A percentile compares a stretch with the other conserved stretches of the same genome.
Evolutionary conservation across 148 eudicot species (phyloP).

Genomic region (Oxyria digyna): DNA sequence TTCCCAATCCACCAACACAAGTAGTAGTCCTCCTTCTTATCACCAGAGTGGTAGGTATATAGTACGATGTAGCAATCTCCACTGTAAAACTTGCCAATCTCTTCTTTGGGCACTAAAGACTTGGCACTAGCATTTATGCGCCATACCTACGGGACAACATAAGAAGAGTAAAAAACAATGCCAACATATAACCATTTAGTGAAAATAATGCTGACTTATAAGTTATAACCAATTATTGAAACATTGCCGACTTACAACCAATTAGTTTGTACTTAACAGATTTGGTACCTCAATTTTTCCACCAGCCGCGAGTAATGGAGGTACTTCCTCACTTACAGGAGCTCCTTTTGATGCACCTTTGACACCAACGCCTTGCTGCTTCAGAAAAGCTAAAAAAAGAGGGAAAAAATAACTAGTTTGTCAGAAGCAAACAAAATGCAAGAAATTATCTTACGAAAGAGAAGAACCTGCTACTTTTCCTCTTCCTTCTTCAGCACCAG

Average conservation of each 20-base stretch:
- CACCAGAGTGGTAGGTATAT: constrained; percentile 81
- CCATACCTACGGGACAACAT: constrained; percentile 59
- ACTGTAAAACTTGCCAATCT: constrained; percentile 87
- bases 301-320: constrained; percentile 88
- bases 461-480: constrained; percentile 59
- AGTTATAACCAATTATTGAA: too few species aligned
- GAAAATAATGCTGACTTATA: too few species aligned
- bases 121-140: constrained; percentile 81
- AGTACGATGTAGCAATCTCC: constrained; percentile 96
- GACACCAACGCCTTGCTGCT: constrained; percentile 92
- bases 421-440: background rate
- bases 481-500: constrained; percentile 80
- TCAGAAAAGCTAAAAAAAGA: constrained; percentile 67
- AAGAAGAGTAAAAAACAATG: background rate
- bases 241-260: background rate
- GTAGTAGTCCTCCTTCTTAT: constrained; percentile 95
- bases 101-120: constrained; percentile 68
- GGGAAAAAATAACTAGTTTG: constrained; percentile 4
- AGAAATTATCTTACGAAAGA: background rate
- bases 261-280: background rate
- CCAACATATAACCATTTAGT: background rate
- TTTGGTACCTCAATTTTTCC: constrained; percentile 74
- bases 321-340: constrained; percentile 84
- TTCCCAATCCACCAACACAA: constrained; percentile 98
- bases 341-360: constrained; percentile 66